Base-by-base conservation (phyloP, 371 early-diverging fungal species). In the Rhizopus arrhizus region DNA sequence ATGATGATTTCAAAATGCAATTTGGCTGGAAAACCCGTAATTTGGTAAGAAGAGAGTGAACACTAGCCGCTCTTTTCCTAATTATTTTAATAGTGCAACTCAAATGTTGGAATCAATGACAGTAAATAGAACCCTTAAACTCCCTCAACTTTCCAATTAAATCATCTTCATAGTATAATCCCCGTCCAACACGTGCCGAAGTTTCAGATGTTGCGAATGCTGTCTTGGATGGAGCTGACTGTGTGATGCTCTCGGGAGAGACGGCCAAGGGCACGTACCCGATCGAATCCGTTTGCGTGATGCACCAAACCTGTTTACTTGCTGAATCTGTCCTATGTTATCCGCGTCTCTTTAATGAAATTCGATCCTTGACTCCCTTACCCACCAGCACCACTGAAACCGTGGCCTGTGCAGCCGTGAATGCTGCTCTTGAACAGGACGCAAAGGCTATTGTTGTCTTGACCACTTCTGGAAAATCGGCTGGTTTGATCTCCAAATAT, bases 101-200 rank as follows among this genome's bases (percentile, higher is more conserved):
- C 99, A 99, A 80, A 99, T 99, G 99, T 77, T 99, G 48, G 98
- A 99, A 74, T 95, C 95, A 41, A 99, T 99, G 99, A 97, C 93
- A 34, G 81, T 83, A 77, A 73, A 77, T 66, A 61, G 67, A 43
- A 40, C n/a, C 47, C 56, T 43, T 15, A 11, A 22, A 7, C 13
- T 45, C 15, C 15, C 43, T 11, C 11, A 13, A 41, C 31, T 10
- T 28, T 9, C 47, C 13, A 34, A 52, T 56, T 61, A 56, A 40
- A n/a, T 60, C 51, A 10, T 40, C 9, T 53, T 16, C 49, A 58
- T 79, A 85, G 83, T 83, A 82, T 70, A 94, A 94, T 80, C 93
- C 93, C 59, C 85, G 95, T 36, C 99, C 99, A n/a, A 99, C 98
- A 35, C 92, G 99, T 73, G 97, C 99, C 52, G 99, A 99, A 73